phyloP scores from a whole-genome alignment of 2,329 filamentous ascomycete species.

The Boeremia lycopersici region DNA sequence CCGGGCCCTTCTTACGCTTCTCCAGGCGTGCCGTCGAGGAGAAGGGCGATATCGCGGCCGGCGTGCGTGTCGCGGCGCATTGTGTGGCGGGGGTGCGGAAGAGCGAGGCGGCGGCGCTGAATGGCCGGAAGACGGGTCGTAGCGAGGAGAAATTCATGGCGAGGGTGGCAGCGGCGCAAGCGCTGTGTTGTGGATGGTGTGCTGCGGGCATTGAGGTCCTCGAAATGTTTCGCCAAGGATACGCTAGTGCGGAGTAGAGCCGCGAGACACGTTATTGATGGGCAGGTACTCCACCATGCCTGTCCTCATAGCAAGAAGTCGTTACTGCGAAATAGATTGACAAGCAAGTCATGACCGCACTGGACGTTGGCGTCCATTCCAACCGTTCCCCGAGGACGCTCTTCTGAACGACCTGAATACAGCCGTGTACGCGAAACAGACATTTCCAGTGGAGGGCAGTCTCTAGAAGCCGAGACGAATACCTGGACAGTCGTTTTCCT shows the following conservation, averaged over 20 bases:
- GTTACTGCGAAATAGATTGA: neutral
- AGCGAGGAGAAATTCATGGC: conserved; percentile 38
- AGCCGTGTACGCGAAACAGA: no score
- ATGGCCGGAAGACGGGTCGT: conserved; percentile 30
- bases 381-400: no score
- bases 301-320: neutral
- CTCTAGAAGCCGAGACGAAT: no score
- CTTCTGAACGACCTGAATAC: no score
- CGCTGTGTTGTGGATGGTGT: conserved; percentile 8
- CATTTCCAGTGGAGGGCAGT: no score
- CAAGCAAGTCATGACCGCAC: no score
- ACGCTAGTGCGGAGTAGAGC: conserved; percentile 10
- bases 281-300: no score
- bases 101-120: conserved; percentile 13
- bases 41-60: conserved; percentile 30
- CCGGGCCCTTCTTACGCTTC: conserved; percentile 36
- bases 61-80: conserved; percentile 22
- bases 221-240: conserved; percentile 16
- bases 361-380: no score
- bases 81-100: conserved; percentile 20
- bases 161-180: conserved; percentile 5
- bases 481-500: no score
- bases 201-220: conserved; percentile 9
- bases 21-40: conserved; percentile 38
- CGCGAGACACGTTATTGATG: neutral